Percentiles rank a stretch among this genome's conserved stretches.
Conservation (phyloP, 345 rosid species). For the Rubroshorea leprosula region DNA sequence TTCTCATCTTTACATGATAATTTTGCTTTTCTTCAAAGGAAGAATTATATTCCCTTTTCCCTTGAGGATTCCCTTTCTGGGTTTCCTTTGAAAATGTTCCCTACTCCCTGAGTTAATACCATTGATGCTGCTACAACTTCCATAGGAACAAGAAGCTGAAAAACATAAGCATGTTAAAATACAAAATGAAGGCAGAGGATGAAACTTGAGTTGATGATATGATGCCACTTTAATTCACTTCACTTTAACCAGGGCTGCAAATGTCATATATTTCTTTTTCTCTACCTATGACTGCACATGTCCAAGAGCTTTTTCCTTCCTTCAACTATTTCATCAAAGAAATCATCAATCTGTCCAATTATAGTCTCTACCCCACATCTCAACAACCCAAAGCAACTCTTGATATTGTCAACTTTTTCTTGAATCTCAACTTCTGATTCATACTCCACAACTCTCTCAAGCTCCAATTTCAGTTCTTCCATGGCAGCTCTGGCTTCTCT, state of each 20-base stretch:
- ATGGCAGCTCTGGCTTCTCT: conserved; percentile 46
- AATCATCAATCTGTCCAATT: conserved; percentile 73
- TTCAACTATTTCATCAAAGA: conserved; percentile 86
- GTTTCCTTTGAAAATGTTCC: conserved; percentile 1
- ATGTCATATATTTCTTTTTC: conserved; percentile 5
- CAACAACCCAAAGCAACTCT: conserved; percentile 56
- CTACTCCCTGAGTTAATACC: not conserved
- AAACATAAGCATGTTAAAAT: conserved; percentile 1
- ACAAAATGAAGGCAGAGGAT: not conserved
- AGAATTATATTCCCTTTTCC: conserved; percentile 27
- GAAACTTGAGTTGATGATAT: not conserved
- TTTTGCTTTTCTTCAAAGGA: conserved; percentile 26
- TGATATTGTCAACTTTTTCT: conserved; percentile 49
- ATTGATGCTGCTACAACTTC: conserved; percentile 14
- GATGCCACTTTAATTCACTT: conserved; percentile 4
- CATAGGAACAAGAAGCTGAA: conserved; percentile 2
- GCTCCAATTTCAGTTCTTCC: conserved; percentile 60
- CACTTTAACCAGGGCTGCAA: conserved; percentile 26
- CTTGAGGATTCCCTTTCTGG: conserved; percentile 7
- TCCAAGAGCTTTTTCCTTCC: conserved; percentile 77
- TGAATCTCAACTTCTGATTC: conserved; percentile 32
- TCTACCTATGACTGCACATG: conserved; percentile 66
- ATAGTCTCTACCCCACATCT: conserved; percentile 61
- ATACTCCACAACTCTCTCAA: conserved; percentile 38
- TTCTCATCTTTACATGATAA: conserved; percentile 19